Percentiles rank a stretch among this genome's conserved stretches.
These are phyloP conservation scores for Colletotrichum sp. DNA, from an alignment of 2,329 filamentous ascomycete genomes.

Conservation along the genomic window DNA sequence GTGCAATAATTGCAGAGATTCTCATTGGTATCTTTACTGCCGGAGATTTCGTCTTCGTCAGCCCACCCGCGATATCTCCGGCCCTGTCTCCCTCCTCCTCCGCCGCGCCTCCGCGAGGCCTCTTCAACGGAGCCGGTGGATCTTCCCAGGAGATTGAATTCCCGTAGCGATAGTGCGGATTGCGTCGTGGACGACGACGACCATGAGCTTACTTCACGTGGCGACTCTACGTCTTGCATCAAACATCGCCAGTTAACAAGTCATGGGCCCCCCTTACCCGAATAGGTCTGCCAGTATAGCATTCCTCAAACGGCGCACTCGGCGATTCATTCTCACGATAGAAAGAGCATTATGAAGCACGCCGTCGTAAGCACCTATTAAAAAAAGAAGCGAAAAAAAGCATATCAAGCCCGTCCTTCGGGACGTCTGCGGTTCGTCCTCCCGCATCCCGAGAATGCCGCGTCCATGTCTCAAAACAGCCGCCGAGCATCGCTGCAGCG, in stretches of 20 bases:
- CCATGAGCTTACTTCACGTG: not conserved
- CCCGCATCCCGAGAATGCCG: conserved; percentile 7
- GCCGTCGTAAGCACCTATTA: not conserved
- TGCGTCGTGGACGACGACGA: not conserved
- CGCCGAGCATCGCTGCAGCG: not conserved
- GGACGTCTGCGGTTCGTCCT: not conserved
- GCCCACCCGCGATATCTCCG: not conserved
- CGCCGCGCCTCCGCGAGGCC: not conserved
- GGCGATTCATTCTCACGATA: not conserved
- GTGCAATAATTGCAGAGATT: not conserved
- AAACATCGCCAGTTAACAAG: not conserved
- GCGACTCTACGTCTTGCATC: not conserved
- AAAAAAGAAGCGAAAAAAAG: not conserved
- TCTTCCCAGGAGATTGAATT: not conserved
- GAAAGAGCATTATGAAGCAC: not conserved
- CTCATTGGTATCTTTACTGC: not conserved
- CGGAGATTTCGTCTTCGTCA: not conserved
- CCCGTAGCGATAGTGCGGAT: not conserved
- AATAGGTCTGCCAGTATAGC: not conserved
- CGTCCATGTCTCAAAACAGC: not conserved
- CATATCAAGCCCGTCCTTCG: not conserved
- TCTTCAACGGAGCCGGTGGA: not conserved
- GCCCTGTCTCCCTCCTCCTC: not conserved
- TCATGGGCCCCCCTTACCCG: not conserved
- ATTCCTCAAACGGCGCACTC: not conserved